Base-by-base conservation (phyloP, 2,329 filamentous ascomycete species). In the Delphinella strobiligena region DNA sequence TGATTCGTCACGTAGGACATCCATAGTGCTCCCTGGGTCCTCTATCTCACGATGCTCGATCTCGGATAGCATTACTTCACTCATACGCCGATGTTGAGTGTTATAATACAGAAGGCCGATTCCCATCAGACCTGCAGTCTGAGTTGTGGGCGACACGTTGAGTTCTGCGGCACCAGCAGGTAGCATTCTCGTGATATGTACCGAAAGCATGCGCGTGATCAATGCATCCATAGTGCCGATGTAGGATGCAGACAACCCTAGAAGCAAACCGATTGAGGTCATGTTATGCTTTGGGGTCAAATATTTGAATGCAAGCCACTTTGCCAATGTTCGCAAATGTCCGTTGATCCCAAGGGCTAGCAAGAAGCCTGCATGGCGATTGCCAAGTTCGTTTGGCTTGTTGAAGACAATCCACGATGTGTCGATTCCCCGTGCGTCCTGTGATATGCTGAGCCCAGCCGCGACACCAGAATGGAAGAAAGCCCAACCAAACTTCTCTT, bases 371-470 rank as follows among this genome's bases (percentile, higher is more conserved):
- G 91, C 93, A 58, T 98, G 91, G n/a, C 91, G 76, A 55, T 96
- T 95, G 47, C 82, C 95, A 11, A 95, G 71, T 38, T 98, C 91
- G 29, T 78, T 74, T 0, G 91, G 89, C 56, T 94, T 95, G 65
- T 98, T 98, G 69, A 93, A 98, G 24, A 95, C 72, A 49, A 98
- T 95, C 93, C 93, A 98, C 0, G 89, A 96, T 0, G 88, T 95
- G 55, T 98, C 91, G 46, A 98, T 96, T 3, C 89, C 89, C 53
- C 86, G 86, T 3, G 88, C 89, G 41, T 85, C 74, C 10, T 80
- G 81, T 4, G 91, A 94, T 37, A 98, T 93, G 42, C 87, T 84
- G 18, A 98, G 65, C 3, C 91, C 91, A 17, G 84, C 85, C n/a
- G 89, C 82, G 19, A 93, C 89, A 5, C 91, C 91, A 43, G 93